phyloP scores from a whole-genome alignment of 768 basidiomycete genomes.

The Leccinellum luteum region DNA sequence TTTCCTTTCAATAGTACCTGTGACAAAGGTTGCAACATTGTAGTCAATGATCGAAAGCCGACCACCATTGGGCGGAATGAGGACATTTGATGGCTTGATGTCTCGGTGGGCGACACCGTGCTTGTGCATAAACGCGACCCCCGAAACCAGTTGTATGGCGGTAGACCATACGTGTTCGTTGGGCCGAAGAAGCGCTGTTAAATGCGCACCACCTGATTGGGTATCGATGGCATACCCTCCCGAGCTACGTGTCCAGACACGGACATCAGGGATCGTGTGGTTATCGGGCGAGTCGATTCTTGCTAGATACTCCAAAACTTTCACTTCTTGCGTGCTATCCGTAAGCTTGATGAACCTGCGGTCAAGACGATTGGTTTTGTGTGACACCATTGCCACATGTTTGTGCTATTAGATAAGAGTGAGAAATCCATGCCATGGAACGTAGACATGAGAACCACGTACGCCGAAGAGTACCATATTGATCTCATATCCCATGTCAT shows the following conservation, averaged over 20 bases:
- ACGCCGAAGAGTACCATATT: neutral
- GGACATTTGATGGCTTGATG: neutral
- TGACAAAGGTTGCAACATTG: neutral
- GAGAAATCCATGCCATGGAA: neutral
- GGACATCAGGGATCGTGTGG: neutral
- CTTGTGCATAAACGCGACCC: neutral
- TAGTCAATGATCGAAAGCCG: neutral
- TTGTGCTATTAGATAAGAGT: neutral
- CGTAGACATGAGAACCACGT: neutral
- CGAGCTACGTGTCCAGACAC: neutral
- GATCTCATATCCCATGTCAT: neutral
- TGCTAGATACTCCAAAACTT: neutral
- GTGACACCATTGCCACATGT: neutral
- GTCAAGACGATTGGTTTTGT: neutral
- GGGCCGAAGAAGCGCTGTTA: neutral
- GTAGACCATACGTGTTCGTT: neutral
- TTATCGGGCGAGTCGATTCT: neutral
- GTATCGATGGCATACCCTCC: neutral
- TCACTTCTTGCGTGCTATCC: neutral
- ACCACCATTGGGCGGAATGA: neutral
- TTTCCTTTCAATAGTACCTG: neutral
- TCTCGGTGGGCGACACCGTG: neutral
- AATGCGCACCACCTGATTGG: neutral
- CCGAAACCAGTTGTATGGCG: neutral
- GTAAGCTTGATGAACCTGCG: neutral